Evolutionary conservation across 805 yeast genomes (phyloP), one percentile per base, ranked within the genome.

Genomic region (Phaffomyces opuntiae): DNA sequence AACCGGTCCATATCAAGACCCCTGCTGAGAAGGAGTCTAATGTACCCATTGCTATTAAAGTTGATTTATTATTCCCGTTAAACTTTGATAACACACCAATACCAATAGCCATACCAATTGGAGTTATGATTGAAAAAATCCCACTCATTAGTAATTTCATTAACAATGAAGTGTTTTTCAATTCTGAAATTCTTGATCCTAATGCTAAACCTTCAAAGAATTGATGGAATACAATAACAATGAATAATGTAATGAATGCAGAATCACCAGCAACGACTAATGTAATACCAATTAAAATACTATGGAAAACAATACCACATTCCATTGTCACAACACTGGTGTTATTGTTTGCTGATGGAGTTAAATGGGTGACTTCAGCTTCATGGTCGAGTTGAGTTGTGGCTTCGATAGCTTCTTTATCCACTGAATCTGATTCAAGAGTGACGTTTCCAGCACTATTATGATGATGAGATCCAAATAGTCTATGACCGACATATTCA

Each of bases 151-250:
- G 16, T 71, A 78, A 70, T 13, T 85, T 85, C 1, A 78, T 69
- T 51, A 60, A 61, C 45, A 69, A 61, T 47, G 58, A 62, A 32
- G 48, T 46, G 8, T 54, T 43, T 11, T 57, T 43, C 1, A 78
- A 67, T 29, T 69, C 68, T 2, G 87, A 81, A 33, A 83, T 69
- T 59, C 95, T 75, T 7, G 89, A 73, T n/a, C 95, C 95, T 48
- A 87, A 69, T 35, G 93, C 95, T 39, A 87, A 67, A 38, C 95
- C 95, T 66, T 86, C 95, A 59, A 86, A 86, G 64, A 79, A 67
- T 64, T 86, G 95, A 61, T 87, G 88, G 69, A 77, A 78, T 4
- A 80, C 74, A 43, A 74, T 56, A 26, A 74, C 95, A 48, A 82
- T 72, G 61, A 81, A 84, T 40, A 86, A 67, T 3, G 84, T 74